A percentile compares a stretch with the other conserved stretches of the same genome.
Conservation (phyloP, 768 basidiomycete species). For the Suillus luteus region DNA sequence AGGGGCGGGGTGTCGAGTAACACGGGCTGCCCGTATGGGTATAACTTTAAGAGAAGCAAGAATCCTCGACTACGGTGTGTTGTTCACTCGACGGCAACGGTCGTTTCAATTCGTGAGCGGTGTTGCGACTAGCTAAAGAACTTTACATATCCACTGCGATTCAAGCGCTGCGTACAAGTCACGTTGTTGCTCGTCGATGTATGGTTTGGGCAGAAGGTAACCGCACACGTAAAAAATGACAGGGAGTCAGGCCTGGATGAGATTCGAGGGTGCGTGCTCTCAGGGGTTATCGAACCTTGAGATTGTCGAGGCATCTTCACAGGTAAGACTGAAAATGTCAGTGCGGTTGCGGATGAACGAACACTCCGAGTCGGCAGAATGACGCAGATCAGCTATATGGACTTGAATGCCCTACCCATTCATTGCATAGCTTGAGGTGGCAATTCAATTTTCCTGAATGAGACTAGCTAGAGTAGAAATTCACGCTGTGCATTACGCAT, state of each 20-base stretch:
- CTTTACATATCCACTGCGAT: too few relatives aligned
- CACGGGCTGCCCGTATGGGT: background rate
- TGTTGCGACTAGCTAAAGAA: background rate
- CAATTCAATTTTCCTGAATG: background rate
- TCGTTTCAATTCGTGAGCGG: background rate
- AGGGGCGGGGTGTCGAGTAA: background rate
- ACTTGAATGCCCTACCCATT: too few relatives aligned
- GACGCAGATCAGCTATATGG: background rate
- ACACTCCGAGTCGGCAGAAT: conserved; percentile 7
- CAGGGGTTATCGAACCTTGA: background rate
- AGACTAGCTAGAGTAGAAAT: background rate
- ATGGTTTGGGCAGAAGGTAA: conserved; percentile 6
- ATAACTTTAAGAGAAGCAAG: conserved; percentile 3
- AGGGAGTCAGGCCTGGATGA: conserved; percentile 25
- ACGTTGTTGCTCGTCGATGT: background rate
- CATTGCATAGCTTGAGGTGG: background rate
- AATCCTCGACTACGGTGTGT: background rate
- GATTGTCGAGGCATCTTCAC: background rate
- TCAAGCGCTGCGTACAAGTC: background rate
- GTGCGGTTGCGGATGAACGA: background rate
- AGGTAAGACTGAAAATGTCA: conserved; percentile 1
- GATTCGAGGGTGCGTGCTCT: conserved; percentile 32
- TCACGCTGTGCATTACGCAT: background rate
- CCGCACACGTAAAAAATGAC: conserved; percentile 34
- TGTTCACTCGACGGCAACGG: background rate